Evolutionary conservation across 441 rosid species (phyloP), one percentile per base, ranked within the genome.

Genomic region (Erysimum cheiri): DNA sequence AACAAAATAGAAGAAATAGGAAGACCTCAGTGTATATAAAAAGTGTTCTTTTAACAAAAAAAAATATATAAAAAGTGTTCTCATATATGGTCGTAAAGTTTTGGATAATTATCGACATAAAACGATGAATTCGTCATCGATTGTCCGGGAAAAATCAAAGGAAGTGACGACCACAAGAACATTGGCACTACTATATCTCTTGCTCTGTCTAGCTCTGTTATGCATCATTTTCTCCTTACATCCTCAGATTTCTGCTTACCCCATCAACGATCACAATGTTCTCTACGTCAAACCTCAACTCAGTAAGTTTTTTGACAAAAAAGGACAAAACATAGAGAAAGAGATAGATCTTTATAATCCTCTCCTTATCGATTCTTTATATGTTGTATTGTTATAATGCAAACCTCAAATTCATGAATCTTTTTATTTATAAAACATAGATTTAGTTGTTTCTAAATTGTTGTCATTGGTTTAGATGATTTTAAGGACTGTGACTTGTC

Each of bases 401-500:
- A 54, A 54, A 31, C 6, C 24, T 12, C 6, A 54, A 54, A 54
- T 8, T 54, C 7, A 14, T 54, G 39, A 54, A 8, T 31, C 22
- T 55, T 8, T 33, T 32, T 17, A 58, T 22, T 32, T 32, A 32
- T 32, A 32, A 32, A 32, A 8, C 36, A 32, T 32, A 26, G 36
- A 32, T 9, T 32, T 14, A 43, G 69, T 33, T 15, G 31, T 13
- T 39, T 13, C 2, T 44, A 24, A 7, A 14, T 64, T 36, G 15
- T 9, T 65, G 33, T 32, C 12, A 60, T 47, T 40, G 69, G 33
- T 73, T 37, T 64, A 66, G 61, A 41, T 29, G 61, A 41, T 15
- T 54, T 54, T 2, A 70, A 70, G 40, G 58, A 70, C 8, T 92
- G 96, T 72, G 86, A 85, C 68, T 56, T 85, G 73, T 88, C 40